A percentile compares a stretch with the other conserved stretches of the same genome.
These are phyloP conservation scores for Tubosaeta sp. DNA, from an alignment of 768 basidiomycete genomes.

Conservation along the genomic window DNA sequence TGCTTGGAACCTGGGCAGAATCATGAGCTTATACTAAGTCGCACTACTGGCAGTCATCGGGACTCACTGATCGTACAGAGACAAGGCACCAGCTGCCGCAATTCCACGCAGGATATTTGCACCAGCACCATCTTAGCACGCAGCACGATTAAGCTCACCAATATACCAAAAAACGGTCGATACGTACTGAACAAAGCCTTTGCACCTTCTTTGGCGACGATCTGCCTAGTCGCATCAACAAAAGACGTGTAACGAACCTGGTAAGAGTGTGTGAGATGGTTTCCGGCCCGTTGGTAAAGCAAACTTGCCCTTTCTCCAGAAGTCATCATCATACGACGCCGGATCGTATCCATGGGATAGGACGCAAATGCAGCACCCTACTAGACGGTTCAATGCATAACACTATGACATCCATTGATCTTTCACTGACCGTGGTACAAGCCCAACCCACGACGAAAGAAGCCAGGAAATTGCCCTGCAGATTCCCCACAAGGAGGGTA, in stretches of 20 bases:
- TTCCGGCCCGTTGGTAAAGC: not conserved
- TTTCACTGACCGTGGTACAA: slow-evolving; percentile 34
- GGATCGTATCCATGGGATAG: slow-evolving; percentile 44
- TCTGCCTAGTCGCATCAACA: slow-evolving; percentile 37
- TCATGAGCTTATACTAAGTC: not conserved
- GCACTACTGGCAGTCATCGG: not conserved
- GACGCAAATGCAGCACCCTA: slow-evolving; percentile 36
- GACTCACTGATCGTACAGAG: slow-evolving; percentile 55
- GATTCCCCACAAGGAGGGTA: slow-evolving; percentile 35
- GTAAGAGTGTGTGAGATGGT: not conserved
- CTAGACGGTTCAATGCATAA: not conserved
- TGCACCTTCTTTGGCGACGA: slow-evolving; percentile 37
- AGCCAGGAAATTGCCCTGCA: slow-evolving; percentile 38
- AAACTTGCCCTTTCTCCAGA: slow-evolving; percentile 31
- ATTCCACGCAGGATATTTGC: slow-evolving; percentile 54
- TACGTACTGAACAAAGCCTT: slow-evolving; percentile 36
- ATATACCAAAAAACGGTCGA: not conserved
- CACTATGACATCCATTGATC: not conserved
- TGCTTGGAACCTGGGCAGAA: slow-evolving; percentile 40
- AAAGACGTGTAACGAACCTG: slow-evolving; percentile 38
- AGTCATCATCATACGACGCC: slow-evolving; percentile 48
- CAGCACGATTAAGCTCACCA: not conserved
- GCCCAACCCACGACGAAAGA: slow-evolving; percentile 41
- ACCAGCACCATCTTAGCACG: slow-evolving; percentile 51
- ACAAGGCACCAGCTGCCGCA: slow-evolving; percentile 49